Percentiles rank a stretch among this genome's conserved stretches.
phyloP scores from a whole-genome alignment of 139 green algal species.

The Asterochloris sp. region DNA sequence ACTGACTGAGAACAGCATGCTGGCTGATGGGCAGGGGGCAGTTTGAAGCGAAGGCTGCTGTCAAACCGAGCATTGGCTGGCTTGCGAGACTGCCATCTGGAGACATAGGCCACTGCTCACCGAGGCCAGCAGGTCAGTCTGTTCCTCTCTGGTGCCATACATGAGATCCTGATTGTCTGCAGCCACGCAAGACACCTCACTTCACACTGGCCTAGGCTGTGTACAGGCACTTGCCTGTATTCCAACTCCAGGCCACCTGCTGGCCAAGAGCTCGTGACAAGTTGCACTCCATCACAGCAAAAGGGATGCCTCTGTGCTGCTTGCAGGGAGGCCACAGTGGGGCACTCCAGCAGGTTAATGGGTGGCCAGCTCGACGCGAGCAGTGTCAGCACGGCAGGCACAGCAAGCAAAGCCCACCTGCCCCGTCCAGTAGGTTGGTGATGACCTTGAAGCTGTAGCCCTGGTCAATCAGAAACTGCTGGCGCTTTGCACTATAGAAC shows the following conservation, averaged over 20 bases:
- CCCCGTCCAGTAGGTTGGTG: slow-evolving; percentile 71
- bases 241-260: no score
- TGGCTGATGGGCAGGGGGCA: no score
- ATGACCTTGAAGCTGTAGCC: slow-evolving; percentile 98
- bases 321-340: slow-evolving; percentile 14
- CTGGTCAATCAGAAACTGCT: slow-evolving; percentile 99
- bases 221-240: no score
- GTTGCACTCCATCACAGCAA: no score
- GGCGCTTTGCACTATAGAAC: slow-evolving; percentile 95
- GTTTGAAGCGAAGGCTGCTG: no score
- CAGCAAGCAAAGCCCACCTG: slow-evolving; percentile 15
- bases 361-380: slow-evolving; percentile 1
- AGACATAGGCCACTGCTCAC: neutral
- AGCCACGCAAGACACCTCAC: neutral
- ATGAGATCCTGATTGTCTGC: slow-evolving; percentile 37
- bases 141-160: slow-evolving; percentile 38
- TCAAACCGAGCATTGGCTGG: neutral
- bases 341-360: neutral
- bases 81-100: neutral
- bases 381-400: neutral
- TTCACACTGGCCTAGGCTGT: no score
- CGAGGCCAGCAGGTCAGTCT: slow-evolving; percentile 72
- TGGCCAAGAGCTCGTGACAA: no score
- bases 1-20: no score
- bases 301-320: no score